phyloP scores from a whole-genome alignment of 306 rosid species.

The Comarum palustre region DNA sequence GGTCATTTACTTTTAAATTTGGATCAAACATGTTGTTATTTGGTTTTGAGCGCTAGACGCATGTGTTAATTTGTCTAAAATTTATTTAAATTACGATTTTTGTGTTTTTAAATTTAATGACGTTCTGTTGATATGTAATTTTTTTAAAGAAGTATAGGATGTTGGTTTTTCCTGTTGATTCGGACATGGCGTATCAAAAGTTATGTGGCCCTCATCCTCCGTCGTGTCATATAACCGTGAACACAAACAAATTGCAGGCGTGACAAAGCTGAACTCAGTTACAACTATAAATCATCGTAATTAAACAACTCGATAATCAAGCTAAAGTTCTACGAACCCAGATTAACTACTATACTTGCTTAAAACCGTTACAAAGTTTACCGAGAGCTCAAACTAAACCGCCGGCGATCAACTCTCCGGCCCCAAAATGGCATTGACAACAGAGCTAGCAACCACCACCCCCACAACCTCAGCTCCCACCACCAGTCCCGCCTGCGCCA shows the following conservation, averaged over 20 bases:
- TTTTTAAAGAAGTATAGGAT: too few species aligned
- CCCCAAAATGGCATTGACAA: slow-evolving; percentile 78
- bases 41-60: too few species aligned
- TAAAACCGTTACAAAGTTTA: neutral
- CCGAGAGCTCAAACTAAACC: neutral
- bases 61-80: too few species aligned
- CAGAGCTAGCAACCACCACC: slow-evolving; percentile 58
- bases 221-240: slow-evolving; percentile 5
- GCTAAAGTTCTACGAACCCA: neutral
- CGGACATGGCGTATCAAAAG: neutral
- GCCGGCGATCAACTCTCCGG: slow-evolving; percentile 44
- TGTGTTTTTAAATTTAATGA: too few species aligned
- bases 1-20: too few species aligned
- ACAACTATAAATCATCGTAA: neutral
- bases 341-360: neutral
- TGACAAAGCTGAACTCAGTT: slow-evolving; percentile 1
- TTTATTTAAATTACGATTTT: too few species aligned
- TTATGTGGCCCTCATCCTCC: slow-evolving; percentile 7
- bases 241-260: neutral
- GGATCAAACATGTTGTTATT: too few species aligned
- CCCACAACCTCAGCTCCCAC: slow-evolving; percentile 73
- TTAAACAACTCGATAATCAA: neutral
- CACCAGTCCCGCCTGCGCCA: slow-evolving; percentile 76
- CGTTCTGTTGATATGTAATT: too few species aligned
- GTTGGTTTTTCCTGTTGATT: neutral